Conservation (phyloP, 495 filamentous ascomycete species). For the Tuber indicum region DNA sequence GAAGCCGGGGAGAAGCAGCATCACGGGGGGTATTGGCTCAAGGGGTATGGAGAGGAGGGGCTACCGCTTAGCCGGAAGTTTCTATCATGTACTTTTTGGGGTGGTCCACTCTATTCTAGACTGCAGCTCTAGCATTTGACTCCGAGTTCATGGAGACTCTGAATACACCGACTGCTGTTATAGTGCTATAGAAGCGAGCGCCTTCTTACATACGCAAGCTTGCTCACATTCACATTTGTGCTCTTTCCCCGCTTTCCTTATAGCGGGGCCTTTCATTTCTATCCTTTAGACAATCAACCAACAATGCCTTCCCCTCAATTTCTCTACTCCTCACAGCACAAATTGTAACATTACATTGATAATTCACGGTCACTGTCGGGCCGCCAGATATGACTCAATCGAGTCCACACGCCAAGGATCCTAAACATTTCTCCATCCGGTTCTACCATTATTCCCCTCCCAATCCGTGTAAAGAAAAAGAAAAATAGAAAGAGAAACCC, state of each 20-base stretch:
- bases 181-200: background rate
- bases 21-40: constrained; percentile 58
- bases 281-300: background rate
- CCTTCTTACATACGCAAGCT: background rate
- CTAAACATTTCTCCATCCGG: background rate
- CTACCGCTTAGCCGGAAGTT: background rate
- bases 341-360: background rate
- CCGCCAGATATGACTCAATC: constrained; percentile 6
- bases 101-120: background rate
- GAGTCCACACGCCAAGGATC: background rate
- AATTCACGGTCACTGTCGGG: background rate
- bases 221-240: background rate
- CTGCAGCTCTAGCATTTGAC: background rate
- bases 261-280: background rate
- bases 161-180: background rate
- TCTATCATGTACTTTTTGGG: background rate
- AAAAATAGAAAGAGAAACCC: constrained; percentile 12
- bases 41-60: constrained; percentile 43
- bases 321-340: background rate
- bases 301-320: background rate
- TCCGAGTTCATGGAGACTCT: background rate
- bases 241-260: background rate
- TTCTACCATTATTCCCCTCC: constrained; percentile 20
- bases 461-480: background rate
- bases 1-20: constrained; percentile 62